These are phyloP conservation scores for Flaveria trinervia DNA, from an alignment of 129 eudicot species.

Conservation along the genomic window DNA sequence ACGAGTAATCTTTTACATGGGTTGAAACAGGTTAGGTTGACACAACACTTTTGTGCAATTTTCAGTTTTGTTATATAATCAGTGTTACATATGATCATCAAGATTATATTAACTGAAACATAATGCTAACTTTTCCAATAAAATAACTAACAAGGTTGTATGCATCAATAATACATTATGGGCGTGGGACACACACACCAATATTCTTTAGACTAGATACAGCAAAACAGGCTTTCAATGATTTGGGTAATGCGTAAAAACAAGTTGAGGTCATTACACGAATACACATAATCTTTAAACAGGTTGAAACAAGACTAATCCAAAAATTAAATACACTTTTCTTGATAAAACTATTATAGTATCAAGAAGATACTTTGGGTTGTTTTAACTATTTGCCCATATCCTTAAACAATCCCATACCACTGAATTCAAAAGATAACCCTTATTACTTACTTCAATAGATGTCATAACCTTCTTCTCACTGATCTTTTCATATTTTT, in stretches of 20 bases:
- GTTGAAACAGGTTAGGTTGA: not conserved
- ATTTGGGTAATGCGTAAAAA: too few species aligned
- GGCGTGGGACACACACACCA: too few species aligned
- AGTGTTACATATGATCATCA: not conserved
- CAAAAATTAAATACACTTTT: too few species aligned
- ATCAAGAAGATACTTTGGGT: not conserved
- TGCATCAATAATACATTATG: too few species aligned
- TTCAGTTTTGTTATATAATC: too few species aligned
- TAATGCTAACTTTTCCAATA: too few species aligned
- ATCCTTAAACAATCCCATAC: not conserved
- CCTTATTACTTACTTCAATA: slow-evolving; percentile 61
- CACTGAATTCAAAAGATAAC: not conserved
- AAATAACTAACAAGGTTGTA: not conserved
- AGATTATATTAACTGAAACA: too few species aligned
- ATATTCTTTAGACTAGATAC: too few species aligned
- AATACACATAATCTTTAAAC: not conserved
- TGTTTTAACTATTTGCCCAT: not conserved
- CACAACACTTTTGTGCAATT: not conserved
- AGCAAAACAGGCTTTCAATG: too few species aligned
- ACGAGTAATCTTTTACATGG: not conserved
- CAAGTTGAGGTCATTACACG: too few species aligned
- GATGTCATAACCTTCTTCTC: slow-evolving; percentile 90
- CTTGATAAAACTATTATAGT: not conserved
- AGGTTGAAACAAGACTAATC: not conserved
- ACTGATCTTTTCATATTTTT: slow-evolving; percentile 86